Evolutionary conservation across 495 filamentous ascomycete species (phyloP).

Genomic region (Pyrenula massariospora): DNA sequence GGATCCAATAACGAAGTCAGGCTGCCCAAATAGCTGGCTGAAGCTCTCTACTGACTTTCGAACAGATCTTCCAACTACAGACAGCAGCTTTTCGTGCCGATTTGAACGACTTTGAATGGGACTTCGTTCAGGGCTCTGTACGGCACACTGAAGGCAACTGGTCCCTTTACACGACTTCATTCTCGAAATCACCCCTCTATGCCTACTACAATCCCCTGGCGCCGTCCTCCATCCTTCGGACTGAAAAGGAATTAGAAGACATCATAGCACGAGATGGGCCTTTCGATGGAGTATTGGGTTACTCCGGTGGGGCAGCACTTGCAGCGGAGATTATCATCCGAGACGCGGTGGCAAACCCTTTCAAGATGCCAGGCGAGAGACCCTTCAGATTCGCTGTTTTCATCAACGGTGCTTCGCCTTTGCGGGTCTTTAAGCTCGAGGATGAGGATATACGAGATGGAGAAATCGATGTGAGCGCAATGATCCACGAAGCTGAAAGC

Average conservation of each 20-base stretch:
- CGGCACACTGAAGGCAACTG: conserved; percentile 8
- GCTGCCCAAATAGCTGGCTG: not conserved
- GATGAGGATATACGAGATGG: not conserved
- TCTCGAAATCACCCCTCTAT: conserved; percentile 5
- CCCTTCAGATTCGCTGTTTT: conserved; percentile 9
- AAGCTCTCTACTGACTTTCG: not conserved
- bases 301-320: conserved; percentile 8
- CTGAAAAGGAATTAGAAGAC: conserved; percentile 4
- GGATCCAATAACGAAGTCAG: conserved; percentile 11
- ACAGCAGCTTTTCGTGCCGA: conserved; percentile 7
- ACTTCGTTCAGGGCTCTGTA: conserved; percentile 8
- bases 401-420: conserved; percentile 5
- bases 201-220: conserved; percentile 5
- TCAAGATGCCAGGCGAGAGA: conserved; percentile 1
- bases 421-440: conserved; percentile 1
- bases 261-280: conserved; percentile 6
- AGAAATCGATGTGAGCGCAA: not conserved
- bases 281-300: conserved; percentile 10
- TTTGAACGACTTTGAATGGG: conserved; percentile 9
- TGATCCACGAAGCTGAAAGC: not conserved
- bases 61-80: conserved; percentile 5
- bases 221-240: conserved; percentile 1
- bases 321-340: conserved; percentile 9
- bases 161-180: conserved; percentile 3
- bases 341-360: conserved; percentile 6